Base-by-base conservation (phyloP, 2,329 filamentous ascomycete species). In the Fusarium pseudograminearum region DNA sequence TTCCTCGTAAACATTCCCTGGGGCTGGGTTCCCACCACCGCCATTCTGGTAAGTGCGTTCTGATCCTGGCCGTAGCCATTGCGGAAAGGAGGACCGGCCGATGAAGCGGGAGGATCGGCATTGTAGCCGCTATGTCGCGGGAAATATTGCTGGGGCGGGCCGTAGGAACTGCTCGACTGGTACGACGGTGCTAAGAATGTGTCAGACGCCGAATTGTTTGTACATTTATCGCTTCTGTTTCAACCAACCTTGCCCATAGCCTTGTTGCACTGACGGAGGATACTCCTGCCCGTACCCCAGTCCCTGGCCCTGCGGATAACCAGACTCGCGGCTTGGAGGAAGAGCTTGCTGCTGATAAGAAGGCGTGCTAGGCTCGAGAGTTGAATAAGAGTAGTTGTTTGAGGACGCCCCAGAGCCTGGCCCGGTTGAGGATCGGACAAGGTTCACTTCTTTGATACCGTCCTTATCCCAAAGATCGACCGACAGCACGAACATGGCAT, bases 1-100 rank as follows among this genome's bases (percentile, higher is more conserved):
- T 98, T 99, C 54, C 95, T 86, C 0, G 94, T 98, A 77, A 95
- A 97, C 93, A 97, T 97, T 58, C 93, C 93, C 38, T 90, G 89
- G 2, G 90, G 89, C 52, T 85, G 85, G 7, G 75, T 76, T 78
- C 86, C 77, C 8, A 77, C 78, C 63, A 80, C 77, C 7, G 78
- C 77, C 74, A 80, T 79, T 44, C 79, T 74, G 26, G 77, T 70
- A 38, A 79, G 57, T 5, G 72, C 64, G 40, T 62, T 74, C 42
- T 76, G 76, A 42, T 80, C 78, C 50, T 78, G 76, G 11, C 65
- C 60, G 48, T 77, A 78, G 10, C 72, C 71, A 51, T 77, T 78
- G 24, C 76, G 70, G 46, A 76, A 79, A 14, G 74, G 67, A 11
- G 73, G 57, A 6, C 74, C 70, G 15, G 79, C 69, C 16, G 76